These are phyloP conservation scores for Carex littledalei DNA, from an alignment of 176 grass and related monocot species.

Conservation along the genomic window DNA sequence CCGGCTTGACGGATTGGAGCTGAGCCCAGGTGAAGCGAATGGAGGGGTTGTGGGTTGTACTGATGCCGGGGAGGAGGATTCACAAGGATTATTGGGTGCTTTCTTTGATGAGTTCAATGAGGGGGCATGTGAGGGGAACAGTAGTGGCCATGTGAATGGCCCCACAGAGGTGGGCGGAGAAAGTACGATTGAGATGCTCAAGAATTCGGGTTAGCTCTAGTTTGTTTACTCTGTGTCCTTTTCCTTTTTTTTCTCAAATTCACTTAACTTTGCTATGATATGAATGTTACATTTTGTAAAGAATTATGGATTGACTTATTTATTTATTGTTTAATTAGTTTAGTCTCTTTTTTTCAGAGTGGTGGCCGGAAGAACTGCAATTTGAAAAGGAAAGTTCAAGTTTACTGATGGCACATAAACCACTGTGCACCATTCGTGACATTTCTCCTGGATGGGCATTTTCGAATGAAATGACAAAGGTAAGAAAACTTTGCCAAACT, in stretches of 20 bases:
- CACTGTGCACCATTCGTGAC: slow-evolving; percentile 45
- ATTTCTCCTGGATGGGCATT: slow-evolving; percentile 81
- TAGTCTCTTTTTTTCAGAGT: slow-evolving; percentile 34
- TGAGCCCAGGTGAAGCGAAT: slow-evolving; percentile 8
- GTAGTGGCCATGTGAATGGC: neutral
- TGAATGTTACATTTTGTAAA: neutral
- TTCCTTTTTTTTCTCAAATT: neutral
- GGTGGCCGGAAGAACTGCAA: slow-evolving; percentile 64
- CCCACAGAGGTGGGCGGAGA: neutral
- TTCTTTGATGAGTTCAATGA: slow-evolving; percentile 26
- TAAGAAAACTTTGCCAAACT: slow-evolving; percentile 19
- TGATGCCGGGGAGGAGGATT: slow-evolving; percentile 9
- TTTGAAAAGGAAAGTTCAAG: slow-evolving; percentile 33
- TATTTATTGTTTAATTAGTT: slow-evolving; percentile 9
- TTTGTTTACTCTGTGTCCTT: neutral
- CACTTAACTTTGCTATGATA: neutral
- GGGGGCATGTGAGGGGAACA: neutral
- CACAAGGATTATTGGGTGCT: slow-evolving; percentile 28
- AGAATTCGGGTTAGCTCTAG: slow-evolving; percentile 48
- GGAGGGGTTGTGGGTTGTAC: neutral
- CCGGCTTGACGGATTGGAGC: slow-evolving; percentile 16
- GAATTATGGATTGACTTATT: neutral
- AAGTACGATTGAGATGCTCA: slow-evolving; percentile 50
- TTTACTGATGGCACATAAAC: slow-evolving; percentile 28
- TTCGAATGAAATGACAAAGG: slow-evolving; percentile 79